Evolutionary conservation across 2,329 filamentous ascomycete genomes (phyloP), one percentile per base, ranked within the genome.

Genomic region (Calycina marina): DNA sequence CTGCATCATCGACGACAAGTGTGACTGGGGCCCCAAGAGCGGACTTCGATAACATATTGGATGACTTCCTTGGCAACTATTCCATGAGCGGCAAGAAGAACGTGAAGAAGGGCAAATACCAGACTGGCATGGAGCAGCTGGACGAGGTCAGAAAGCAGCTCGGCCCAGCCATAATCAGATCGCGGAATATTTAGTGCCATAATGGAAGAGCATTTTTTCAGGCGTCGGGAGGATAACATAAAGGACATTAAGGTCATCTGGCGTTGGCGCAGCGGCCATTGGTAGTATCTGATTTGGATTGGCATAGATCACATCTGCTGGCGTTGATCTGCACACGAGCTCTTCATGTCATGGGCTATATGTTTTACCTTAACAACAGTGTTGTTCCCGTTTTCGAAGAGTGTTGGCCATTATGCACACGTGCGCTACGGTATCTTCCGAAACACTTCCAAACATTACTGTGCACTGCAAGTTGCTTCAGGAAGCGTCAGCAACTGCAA

Each of bases 41-140:
- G 24, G 86, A 94, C 52, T 93, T 98, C 56, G 77, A 93, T 52
- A 70, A 65, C 39, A 84, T 96, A 52, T 74, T 98, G 65, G 88
- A 96, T 51, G 86, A 93, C 35, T 98, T 98, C 58, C 59, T 96
- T 15, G 80, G 75, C 6, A 74, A 65, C 18, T 78, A 82, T 51
- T 71, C 71, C 6, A 77, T 73, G 56, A 67, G 67, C 14, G 78
- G 78, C 2, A 85, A 84, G 60, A 77, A 75, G 53, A 62, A 66
- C 38, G 69, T 84, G 13, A 88, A 86, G 60, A 84, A 86, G 58
- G 77, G 77, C 12, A 82, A 78, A 51, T 74, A 79, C 42, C 77
- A 80, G 52, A 81, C 69, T 38, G 90, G 90, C 0, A 65, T 94
- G 42, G 76, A 82, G 56, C 83, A 96, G 61, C 62, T 96, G 38